phyloP scores from a whole-genome alignment of 768 basidiomycete genomes.

The Phaffia australis region DNA sequence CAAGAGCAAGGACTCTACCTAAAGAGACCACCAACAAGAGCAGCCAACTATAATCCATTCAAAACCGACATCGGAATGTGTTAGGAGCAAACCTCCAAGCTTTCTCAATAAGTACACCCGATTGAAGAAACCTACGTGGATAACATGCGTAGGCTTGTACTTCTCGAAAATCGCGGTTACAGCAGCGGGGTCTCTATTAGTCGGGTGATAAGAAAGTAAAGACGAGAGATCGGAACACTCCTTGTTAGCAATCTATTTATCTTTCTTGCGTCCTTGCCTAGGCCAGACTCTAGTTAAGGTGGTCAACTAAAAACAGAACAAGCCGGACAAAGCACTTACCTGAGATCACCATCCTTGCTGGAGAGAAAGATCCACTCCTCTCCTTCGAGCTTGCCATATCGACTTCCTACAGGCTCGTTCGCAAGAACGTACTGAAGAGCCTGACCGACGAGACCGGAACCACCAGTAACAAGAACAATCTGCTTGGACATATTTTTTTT shows the following conservation, averaged over 20 bases:
- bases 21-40: conserved; percentile 50
- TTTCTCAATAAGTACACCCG: not conserved
- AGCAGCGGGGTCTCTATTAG: conserved; percentile 54
- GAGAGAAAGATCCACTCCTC: conserved; percentile 80
- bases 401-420: conserved; percentile 62
- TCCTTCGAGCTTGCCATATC: conserved; percentile 55
- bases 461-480: conserved; percentile 25
- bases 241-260: not conserved
- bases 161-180: conserved; percentile 70
- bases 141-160: conserved; percentile 89
- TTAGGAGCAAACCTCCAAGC: not conserved
- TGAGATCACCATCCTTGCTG: conserved; percentile 71
- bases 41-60: conserved; percentile 49
- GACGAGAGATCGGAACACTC: no score
- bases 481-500: no score
- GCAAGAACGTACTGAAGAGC: conserved; percentile 70
- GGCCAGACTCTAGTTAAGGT: not conserved
- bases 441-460: conserved; percentile 31
- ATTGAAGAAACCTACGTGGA: conserved; percentile 45
- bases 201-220: not conserved
- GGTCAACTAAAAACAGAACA: not conserved
- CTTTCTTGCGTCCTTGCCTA: not conserved
- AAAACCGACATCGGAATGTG: not conserved
- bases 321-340: conserved; percentile 41
- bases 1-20: not conserved